Conservation (phyloP, 2,329 filamentous ascomycete genomes). For the Lojkania enalia region DNA sequence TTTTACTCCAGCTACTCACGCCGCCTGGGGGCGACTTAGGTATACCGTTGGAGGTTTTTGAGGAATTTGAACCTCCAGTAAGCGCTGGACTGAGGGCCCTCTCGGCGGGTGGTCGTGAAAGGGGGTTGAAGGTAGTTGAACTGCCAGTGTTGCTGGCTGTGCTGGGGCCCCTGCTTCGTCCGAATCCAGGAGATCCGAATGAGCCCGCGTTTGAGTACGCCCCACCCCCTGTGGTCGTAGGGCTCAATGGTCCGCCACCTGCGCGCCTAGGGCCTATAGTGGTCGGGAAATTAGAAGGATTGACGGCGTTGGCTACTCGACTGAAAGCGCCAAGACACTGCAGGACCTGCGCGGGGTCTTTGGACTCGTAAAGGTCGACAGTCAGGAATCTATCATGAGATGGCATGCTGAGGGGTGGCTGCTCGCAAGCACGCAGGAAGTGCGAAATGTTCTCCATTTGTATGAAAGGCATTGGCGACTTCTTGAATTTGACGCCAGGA, state of each 20-base stretch:
- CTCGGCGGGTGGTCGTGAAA: slow-evolving; percentile 39
- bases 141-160: slow-evolving; percentile 45
- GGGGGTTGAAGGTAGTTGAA: slow-evolving; percentile 51
- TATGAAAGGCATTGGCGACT: slow-evolving; percentile 93
- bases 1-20: slow-evolving; percentile 92
- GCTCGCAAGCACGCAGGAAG: slow-evolving; percentile 86
- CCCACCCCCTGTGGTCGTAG: slow-evolving; percentile 33
- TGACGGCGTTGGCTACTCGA: slow-evolving; percentile 74
- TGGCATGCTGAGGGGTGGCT: slow-evolving; percentile 80
- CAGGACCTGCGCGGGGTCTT: slow-evolving; percentile 93
- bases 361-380: slow-evolving; percentile 92
- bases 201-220: slow-evolving; percentile 26
- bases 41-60: slow-evolving; percentile 55
- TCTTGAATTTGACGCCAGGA: slow-evolving; percentile 85
- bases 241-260: slow-evolving; percentile 48
- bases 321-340: slow-evolving; percentile 94
- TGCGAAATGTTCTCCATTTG: slow-evolving; percentile 99
- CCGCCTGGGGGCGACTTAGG: slow-evolving; percentile 52
- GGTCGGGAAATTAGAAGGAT: slow-evolving; percentile 73
- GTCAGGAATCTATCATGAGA: slow-evolving; percentile 96
- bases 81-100: slow-evolving; percentile 51
- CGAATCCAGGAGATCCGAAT: slow-evolving; percentile 34
- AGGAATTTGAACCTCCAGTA: slow-evolving; percentile 61
- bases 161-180: slow-evolving; percentile 50
- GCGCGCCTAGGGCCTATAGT: slow-evolving; percentile 74